Evolutionary conservation across 176 grass and related monocot genomes (phyloP), one percentile per base, ranked within the genome.

Genomic region (Oryza longistaminata): DNA sequence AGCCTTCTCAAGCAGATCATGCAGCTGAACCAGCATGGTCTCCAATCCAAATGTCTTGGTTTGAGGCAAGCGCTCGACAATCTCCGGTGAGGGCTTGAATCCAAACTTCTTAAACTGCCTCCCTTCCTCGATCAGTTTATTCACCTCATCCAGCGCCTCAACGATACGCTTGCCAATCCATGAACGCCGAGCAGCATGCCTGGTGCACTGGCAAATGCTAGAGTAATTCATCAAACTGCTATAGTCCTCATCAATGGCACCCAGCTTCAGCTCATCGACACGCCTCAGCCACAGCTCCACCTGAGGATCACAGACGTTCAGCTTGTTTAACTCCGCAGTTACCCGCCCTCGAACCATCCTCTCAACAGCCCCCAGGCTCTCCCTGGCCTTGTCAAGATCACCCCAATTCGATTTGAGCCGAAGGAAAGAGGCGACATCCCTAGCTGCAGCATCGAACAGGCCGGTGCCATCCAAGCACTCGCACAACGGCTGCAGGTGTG

Each of bases 11-110:
- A 94, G 70, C 40, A 88, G 33, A 7, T 68, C 46, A 7, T 40
- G 75, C 49, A 97, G 68, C 66, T 14, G 15, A 16, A 11, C 34
- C 22, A 94, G 8, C 70, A 90, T 75, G 25, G 26, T 6, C 40
- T 92, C 90, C 80, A 94, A 76, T 50, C 91, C 92, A 82, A 94
- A 88, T 5, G 80, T 88, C 44, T 50, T 24, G 7, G 19, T 81
- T 2, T 74, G 58, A 11, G 80, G 53, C 10, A 81, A 75, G 25
- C 0, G 68, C 24, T 85, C 66, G 2, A 94, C 85, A 11, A 66
- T 22, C 17, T 68, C 79, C 0, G 82, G 91, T 0, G 7, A 69
- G 3, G 84, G 90, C 68, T 73, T 64, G 35, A 79, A 22, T 9
- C 92, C 87, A 40, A 87, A 86, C 8, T 68, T 24, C 27, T 21